Evolutionary conservation across 352 stramenopile species (phyloP).

Genomic region (Phytopythium oedochilum): DNA sequence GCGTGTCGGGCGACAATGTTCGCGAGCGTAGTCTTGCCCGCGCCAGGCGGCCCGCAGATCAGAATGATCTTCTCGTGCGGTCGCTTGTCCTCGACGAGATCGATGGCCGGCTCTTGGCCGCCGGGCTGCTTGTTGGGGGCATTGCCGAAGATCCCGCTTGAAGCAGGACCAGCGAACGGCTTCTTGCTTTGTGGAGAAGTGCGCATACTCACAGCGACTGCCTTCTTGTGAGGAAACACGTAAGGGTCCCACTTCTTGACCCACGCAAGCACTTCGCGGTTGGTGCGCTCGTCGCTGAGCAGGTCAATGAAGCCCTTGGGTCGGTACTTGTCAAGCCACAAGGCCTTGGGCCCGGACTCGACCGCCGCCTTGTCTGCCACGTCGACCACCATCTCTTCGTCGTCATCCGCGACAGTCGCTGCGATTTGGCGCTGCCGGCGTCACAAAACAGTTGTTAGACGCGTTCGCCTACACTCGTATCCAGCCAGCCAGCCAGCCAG

Average conservation of each 20-base stretch:
- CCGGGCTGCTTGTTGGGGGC: constrained; percentile 7
- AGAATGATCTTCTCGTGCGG: constrained; percentile 90
- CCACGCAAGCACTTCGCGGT: constrained; percentile 94
- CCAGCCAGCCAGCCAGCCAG: too few relatives aligned
- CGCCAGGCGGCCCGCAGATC: constrained; percentile 91
- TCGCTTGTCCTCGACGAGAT: constrained; percentile 33
- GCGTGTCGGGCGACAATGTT: constrained; percentile 94
- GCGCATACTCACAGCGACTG: constrained; percentile 9
- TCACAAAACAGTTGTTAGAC: constrained; percentile 8
- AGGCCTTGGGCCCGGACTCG: constrained; percentile 10
- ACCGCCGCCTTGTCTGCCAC: background rate
- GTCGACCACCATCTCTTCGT: constrained; percentile 6
- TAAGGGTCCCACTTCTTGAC: constrained; percentile 95
- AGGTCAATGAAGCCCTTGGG: constrained; percentile 93
- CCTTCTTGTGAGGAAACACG: constrained; percentile 88
- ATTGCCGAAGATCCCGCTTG: constrained; percentile 6
- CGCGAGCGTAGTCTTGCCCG: constrained; percentile 96
- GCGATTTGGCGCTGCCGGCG: constrained; percentile 60
- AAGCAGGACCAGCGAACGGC: constrained; percentile 4
- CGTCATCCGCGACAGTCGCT: constrained; percentile 35
- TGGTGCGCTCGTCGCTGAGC: constrained; percentile 95
- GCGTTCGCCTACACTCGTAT: too few relatives aligned
- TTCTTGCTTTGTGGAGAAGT: constrained; percentile 3
- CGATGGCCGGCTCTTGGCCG: constrained; percentile 1
- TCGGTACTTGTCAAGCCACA: constrained; percentile 98